Conservation (phyloP, 495 filamentous ascomycete species). For the Aspergillus campestris region DNA sequence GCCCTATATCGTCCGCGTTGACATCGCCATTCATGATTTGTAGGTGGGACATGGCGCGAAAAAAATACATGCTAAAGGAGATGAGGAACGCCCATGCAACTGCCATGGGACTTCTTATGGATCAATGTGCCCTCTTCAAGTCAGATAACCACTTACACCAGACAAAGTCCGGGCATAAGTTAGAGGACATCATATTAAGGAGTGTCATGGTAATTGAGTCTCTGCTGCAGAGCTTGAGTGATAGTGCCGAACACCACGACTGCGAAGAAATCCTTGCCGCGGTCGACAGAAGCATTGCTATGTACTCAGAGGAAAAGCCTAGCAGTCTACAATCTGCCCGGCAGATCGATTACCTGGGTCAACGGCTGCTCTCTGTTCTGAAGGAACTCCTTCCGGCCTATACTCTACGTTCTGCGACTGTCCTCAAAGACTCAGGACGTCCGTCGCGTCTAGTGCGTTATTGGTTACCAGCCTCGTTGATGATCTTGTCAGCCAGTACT, state of each 20-base stretch:
- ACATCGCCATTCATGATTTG: slow-evolving; percentile 63
- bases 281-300: no score
- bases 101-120: slow-evolving; percentile 76
- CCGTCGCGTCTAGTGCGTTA: slow-evolving; percentile 73
- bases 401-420: slow-evolving; percentile 32
- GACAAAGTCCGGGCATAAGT: slow-evolving; percentile 41
- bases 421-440: slow-evolving; percentile 56
- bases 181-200: slow-evolving; percentile 61
- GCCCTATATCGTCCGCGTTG: slow-evolving; percentile 17
- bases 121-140: slow-evolving; percentile 63
- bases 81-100: slow-evolving; percentile 74
- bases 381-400: slow-evolving; percentile 52
- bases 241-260: no score
- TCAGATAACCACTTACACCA: slow-evolving; percentile 8
- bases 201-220: slow-evolving; percentile 38
- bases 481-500: slow-evolving; percentile 68
- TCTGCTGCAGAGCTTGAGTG: no score
- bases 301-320: slow-evolving; percentile 1
- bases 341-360: slow-evolving; percentile 51
- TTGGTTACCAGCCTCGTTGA: slow-evolving; percentile 63
- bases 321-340: slow-evolving; percentile 16
- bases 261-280: no score
- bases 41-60: slow-evolving; percentile 60
- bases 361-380: slow-evolving; percentile 59
- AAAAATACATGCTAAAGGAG: slow-evolving; percentile 55